phyloP scores from a whole-genome alignment of 805 yeast genomes.

The Metschnikowia similis region DNA sequence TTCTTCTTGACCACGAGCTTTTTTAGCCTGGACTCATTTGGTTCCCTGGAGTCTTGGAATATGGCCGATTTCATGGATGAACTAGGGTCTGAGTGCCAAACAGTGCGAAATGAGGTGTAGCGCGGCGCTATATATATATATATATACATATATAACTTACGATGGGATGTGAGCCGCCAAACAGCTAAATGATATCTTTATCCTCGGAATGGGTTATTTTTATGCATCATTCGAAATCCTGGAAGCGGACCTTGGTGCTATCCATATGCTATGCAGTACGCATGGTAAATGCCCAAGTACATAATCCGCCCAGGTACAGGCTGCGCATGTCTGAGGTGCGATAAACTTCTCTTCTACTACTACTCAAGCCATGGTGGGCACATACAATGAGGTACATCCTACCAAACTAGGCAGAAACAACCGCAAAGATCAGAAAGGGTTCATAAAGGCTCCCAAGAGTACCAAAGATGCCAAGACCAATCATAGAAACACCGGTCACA shows the following conservation, averaged over 20 bases:
- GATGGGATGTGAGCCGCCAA: neutral
- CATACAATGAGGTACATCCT: constrained; percentile 26
- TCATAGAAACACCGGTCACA: neutral
- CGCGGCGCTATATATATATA: neutral
- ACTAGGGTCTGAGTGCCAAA: neutral
- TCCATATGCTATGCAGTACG: neutral
- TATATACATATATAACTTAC: neutral
- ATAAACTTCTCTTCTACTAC: neutral
- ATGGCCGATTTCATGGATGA: constrained; percentile 18
- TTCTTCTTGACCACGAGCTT: constrained; percentile 8
- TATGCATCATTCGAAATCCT: neutral
- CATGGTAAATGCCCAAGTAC: neutral
- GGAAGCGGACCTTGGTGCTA: neutral
- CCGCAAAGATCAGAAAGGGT: constrained; percentile 5
- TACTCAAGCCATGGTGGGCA: constrained; percentile 9
- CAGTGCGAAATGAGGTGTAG: neutral
- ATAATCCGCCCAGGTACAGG: neutral
- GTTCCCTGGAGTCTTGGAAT: constrained; percentile 13
- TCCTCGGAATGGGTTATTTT: too few relatives aligned
- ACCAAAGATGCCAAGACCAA: neutral
- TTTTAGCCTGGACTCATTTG: constrained; percentile 9
- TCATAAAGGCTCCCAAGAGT: neutral
- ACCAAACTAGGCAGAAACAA: constrained; percentile 7
- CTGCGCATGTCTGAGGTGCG: constrained; percentile 1
- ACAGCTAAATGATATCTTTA: neutral